Evolutionary conservation across 2,329 filamentous ascomycete species (phyloP).

Genomic region (Fusarium napiforme): DNA sequence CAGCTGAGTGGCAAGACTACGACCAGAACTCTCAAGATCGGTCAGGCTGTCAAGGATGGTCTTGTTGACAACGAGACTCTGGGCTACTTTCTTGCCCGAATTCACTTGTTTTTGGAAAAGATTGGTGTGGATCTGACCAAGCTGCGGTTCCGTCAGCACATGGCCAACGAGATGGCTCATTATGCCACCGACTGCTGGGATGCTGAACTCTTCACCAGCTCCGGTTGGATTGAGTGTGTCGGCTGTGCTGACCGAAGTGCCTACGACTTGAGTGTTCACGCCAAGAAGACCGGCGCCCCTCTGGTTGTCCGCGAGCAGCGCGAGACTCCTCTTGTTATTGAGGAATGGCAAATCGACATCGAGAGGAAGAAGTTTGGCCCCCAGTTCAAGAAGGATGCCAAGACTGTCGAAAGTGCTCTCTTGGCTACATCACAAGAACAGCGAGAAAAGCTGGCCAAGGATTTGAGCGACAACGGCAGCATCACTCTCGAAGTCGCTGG

Average conservation of each 20-base stretch:
- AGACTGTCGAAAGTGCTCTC: conserved; percentile 83
- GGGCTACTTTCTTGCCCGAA: conserved; percentile 95
- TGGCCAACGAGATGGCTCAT: conserved; percentile 82
- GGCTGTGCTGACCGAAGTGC: conserved; percentile 96
- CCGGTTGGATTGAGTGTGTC: conserved; percentile 98
- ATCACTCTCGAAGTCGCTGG: conserved; percentile 79
- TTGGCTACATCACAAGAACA: conserved; percentile 81
- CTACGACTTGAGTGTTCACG: conserved; percentile 92
- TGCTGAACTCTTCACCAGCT: conserved; percentile 88
- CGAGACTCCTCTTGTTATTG: conserved; percentile 79
- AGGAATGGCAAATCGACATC: conserved; percentile 89
- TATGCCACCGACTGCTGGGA: conserved; percentile 99
- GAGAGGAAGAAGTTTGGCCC: conserved; percentile 98
- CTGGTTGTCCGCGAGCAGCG: conserved; percentile 86
- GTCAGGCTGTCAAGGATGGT: conserved; percentile 83
- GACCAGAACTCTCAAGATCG: conserved; percentile 78
- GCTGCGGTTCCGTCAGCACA: conserved; percentile 96
- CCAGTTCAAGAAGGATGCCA: conserved; percentile 93
- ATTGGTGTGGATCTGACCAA: conserved; percentile 89
- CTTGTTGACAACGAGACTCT: conserved; percentile 97
- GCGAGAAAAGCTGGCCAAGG: conserved; percentile 80
- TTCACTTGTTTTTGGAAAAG: conserved; percentile 88
- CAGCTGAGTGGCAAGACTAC: conserved; percentile 88
- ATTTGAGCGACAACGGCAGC: conserved; percentile 78
- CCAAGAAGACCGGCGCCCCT: conserved; percentile 89